Evolutionary conservation across 768 basidiomycete species (phyloP), one percentile per base, ranked within the genome.

Genomic region (Leucocoprinus birnbaumii): DNA sequence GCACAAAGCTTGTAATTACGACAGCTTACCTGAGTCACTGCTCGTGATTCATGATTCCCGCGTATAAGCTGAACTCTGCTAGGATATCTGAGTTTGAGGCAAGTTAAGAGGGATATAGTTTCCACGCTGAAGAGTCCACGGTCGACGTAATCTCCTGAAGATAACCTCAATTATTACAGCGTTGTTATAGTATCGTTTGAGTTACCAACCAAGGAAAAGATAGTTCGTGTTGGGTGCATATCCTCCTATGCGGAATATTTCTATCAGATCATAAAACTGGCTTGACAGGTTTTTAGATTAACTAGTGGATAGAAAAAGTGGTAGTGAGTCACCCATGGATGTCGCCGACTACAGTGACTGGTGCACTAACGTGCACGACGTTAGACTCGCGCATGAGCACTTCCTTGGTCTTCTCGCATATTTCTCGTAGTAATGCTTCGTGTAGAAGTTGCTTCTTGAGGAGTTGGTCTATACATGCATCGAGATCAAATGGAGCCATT

Each of bases 381-480:
- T 99, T 99, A 56, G 91, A 94, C 75, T 99, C 97, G 58, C 94
- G 79, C 97, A 98, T 98, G 55, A 99, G 86, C 0, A 99, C 93
- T 68, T 99, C 97, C 68, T 98, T 99, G 14, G 96, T 97, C 75
- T 98, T 98, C 66, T 97, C 96, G 79, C 97, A 98, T 82, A 99
- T 98, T 78, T 99, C 96, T 48, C 94, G 87, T 42, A 99, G 71
- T 24, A 98, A 79, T 1, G 93, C 89, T 73, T 98, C 96, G 63
- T 95, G 95, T 3, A 99, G 78, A 13, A 99, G 85, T 61, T 97
- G 94, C 75, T 97, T 97, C 50, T 86, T 80, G 31, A 93, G 82
- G 53, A 96, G 78, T 65, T 94, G 91, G 64, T 89, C 76, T 66
- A 98, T 98, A 71, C 94, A 98, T 58, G 91, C 92, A 78, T 98